Base-by-base conservation (phyloP, 1,139 yeast species). In the Pichia sp. region DNA sequence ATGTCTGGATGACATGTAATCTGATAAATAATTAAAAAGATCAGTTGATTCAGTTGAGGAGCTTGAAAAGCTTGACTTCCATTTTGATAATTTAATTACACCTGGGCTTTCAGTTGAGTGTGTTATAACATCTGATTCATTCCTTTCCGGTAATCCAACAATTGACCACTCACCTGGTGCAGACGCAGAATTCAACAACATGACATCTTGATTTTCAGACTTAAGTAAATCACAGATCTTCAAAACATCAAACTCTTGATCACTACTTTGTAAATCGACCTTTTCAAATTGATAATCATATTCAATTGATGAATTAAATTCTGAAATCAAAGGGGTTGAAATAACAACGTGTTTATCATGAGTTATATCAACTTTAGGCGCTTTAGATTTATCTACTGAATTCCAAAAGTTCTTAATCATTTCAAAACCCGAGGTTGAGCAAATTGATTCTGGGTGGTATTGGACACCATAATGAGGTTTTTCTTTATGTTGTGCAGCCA, bases 391-490 rank as follows among this genome's bases (percentile, higher is more conserved):
- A n/a, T 36, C 29, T 0, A 94, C 87, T 30, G 80, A 54, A 0
- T 51, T 34, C 69, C 87, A 76, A 62, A 92, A 92, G 60, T 85
- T 85, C 23, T 58, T 55, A 4, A 90, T 63, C 48, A 92, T 65
- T 8, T 66, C 62, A 4, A 64, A 71, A 1, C 98, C 98, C 44
- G 68, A 61, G 13, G 72, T 69, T 0, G 97, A 89, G 59, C 96
- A 88, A 39, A 92, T 79, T 0, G 97, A 88, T 61, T 94, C 99
- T 0, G 98, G 98, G 60, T 94, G 99, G 60, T 90, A 94, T 59
- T 94, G 99, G 2, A 94, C 97, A 0, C 96, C 98, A 66, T 74
- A 90, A 67, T 85, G 85, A 0, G 97, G 97, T 26, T 70, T 66
- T 0, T 45, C 26, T 0, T 47, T 57, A 59, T 87, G 92, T 58